Conservation (phyloP, 1,284 basidiomycete species). For the Porogramme epimiltina region DNA sequence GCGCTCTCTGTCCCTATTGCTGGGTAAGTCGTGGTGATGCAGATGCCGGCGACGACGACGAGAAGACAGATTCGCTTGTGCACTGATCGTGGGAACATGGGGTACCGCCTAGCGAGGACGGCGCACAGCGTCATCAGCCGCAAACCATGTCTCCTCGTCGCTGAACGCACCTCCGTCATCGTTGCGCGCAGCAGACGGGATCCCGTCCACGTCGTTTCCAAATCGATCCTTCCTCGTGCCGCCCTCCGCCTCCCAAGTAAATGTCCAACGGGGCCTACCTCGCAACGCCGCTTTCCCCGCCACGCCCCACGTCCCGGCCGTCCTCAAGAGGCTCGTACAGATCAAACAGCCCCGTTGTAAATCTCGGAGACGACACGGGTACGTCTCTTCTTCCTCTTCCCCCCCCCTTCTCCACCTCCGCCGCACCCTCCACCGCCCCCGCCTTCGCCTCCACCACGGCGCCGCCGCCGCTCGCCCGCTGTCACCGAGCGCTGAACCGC, state of each 20-base stretch:
- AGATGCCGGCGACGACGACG: background rate
- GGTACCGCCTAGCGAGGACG: background rate
- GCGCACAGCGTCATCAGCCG: background rate
- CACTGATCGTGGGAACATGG: background rate
- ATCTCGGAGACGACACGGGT: slow-evolving; percentile 60
- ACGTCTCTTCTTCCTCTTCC: background rate
- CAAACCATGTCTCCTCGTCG: background rate
- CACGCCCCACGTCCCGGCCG: slow-evolving; percentile 51
- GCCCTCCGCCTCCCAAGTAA: slow-evolving; percentile 5
- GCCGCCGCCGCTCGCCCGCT: background rate
- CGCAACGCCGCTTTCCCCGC: slow-evolving; percentile 30
- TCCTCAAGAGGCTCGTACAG: slow-evolving; percentile 55
- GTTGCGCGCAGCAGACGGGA: background rate
- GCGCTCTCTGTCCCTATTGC: too few relatives aligned
- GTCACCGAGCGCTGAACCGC: background rate
- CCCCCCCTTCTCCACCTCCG: background rate
- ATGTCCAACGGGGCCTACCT: slow-evolving; percentile 25
- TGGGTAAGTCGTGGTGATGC: background rate
- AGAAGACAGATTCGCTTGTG: background rate
- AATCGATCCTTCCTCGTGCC: background rate
- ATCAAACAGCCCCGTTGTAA: slow-evolving; percentile 52
- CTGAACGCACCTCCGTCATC: background rate
- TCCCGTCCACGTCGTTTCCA: background rate
- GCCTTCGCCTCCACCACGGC: background rate
- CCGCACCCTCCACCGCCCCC: background rate